Evolutionary conservation across 2,329 filamentous ascomycete species (phyloP).

Genomic region (Paecilomyces sp.): DNA sequence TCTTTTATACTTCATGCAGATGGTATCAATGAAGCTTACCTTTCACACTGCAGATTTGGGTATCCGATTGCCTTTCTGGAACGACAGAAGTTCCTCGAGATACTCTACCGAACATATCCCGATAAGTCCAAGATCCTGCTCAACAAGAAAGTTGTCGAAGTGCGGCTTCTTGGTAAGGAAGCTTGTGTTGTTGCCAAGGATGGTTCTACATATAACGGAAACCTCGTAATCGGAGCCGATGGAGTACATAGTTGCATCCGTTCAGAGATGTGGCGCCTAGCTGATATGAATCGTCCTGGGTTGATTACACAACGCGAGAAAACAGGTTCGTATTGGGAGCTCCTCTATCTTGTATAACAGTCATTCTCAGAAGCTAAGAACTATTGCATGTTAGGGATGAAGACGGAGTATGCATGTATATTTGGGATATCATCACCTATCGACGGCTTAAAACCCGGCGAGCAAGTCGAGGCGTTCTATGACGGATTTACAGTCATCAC

Average conservation of each 20-base stretch:
- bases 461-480: conserved; percentile 11
- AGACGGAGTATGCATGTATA: conserved; percentile 20
- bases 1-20: background rate
- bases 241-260: conserved; percentile 35
- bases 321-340: background rate
- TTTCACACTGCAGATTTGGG: conserved; percentile 12
- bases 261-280: conserved; percentile 23
- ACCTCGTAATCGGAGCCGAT: conserved; percentile 36
- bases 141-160: conserved; percentile 18
- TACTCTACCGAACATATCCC: conserved; percentile 12
- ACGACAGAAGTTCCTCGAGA: conserved; percentile 15
- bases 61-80: conserved; percentile 9
- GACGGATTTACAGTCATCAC: conserved; percentile 11
- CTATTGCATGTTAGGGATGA: conserved; percentile 1
- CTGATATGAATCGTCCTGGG: conserved; percentile 3
- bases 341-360: background rate
- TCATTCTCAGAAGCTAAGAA: background rate
- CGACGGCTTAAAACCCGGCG: conserved; percentile 7
- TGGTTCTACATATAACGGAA: conserved; percentile 25
- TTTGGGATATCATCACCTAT: conserved; percentile 20
- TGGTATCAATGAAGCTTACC: conserved; percentile 1
- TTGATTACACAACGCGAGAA: background rate
- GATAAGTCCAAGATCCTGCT: conserved; percentile 27
- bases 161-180: conserved; percentile 15
- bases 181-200: conserved; percentile 25